Evolutionary conservation across 2,329 filamentous ascomycete genomes (phyloP), one percentile per base, ranked within the genome.

Genomic region (Ophiocordyceps camponoti-floridani): DNA sequence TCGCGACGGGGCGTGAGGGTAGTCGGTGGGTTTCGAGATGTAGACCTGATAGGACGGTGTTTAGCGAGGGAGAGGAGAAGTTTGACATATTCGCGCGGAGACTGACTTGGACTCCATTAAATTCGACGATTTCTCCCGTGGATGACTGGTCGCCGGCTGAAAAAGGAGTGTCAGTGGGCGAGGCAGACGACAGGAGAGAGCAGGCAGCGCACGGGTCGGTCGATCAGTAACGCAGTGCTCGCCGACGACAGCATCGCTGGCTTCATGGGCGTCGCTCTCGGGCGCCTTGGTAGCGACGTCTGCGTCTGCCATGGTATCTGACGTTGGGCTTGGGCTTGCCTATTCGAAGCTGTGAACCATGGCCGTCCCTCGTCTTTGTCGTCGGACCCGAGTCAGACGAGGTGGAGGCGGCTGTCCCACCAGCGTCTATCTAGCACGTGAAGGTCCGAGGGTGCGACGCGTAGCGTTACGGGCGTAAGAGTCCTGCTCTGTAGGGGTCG

Each of bases 11-110:
- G 77, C 67, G 58, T 86, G 80, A 12, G 85, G 85, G 61, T 91
- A 91, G 62, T 86, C 81, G 54, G 73, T 66, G 16, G 86, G 86
- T 56, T 91, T 93, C 47, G 84, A 77, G 53, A 94, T 73, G 65
- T 94, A 94, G 56, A 74, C 72, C 72, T 82, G n/a, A 11, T 18
- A 38, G 13, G 9, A 26, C 28, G 42, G 19, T 14, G 12, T 9
- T 14, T 11, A 26, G 18, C 13, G 12, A 40, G 14, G 8, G 8
- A n/a, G 19, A 16, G 19, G 23, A 8, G 27, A 9, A n/a, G n/a
- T n/a, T n/a, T 18, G 23, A 6, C 9, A 19, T 2, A 3, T 7
- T 11, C 4, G 14, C 13, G 23, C 5, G 31, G 11, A 11, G n/a
- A 53, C 67, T 50, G 55, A 81, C 79, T 53, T 88, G 80, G 47